Evolutionary conservation across 768 basidiomycete genomes (phyloP), one percentile per base, ranked within the genome.

Genomic region (Mycena maculata): DNA sequence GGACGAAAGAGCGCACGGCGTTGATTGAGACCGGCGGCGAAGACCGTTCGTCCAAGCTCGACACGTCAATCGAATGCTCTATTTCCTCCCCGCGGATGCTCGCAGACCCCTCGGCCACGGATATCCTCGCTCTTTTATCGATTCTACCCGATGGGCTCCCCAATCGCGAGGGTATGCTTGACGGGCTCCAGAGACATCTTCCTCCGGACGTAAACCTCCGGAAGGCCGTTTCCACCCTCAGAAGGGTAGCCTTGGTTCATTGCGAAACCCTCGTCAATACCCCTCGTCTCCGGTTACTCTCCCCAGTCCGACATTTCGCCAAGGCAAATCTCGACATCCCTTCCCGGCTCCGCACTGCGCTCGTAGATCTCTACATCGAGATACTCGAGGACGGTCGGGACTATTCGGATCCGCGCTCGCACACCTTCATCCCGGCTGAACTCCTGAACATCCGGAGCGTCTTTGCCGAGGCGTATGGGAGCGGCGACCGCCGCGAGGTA

Each of bases 111-210:
- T 67, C 53, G 1, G 64, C 72, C n/a, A 63, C 63, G n/a, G 6
- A 60, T 45, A 57, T 74, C 23, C 69, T 74, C 7, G 71, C 65
- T n/a, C 64, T 72, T 16, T 27, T 74, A 27, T 70, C 73, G 1
- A 38, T 74, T 31, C 70, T 74, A n/a, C 73, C 73, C 23, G 71
- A 72, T 45, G 73, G 70, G 13, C 67, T 70, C 55, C 69, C 69
- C 1, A 59, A 70, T 42, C 64, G 61, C 16, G 56, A 53, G 33
- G 69, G 69, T 2, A 63, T 67, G 69, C 60, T 67, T 23, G 65
- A 70, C n/a, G 31, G 60, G 42, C 57, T 70, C 22, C 69, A 70
- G 30, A 33, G 28, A 23, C 63, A 48, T 36, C 65, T 70, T 18
- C 69, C 69, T 6, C 50, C 56, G 4, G 23, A 63, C 1, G 52